Evolutionary conservation across 1,139 yeast genomes (phyloP), one percentile per base, ranked within the genome.

Genomic region (Blastobotrys capitulatus): DNA sequence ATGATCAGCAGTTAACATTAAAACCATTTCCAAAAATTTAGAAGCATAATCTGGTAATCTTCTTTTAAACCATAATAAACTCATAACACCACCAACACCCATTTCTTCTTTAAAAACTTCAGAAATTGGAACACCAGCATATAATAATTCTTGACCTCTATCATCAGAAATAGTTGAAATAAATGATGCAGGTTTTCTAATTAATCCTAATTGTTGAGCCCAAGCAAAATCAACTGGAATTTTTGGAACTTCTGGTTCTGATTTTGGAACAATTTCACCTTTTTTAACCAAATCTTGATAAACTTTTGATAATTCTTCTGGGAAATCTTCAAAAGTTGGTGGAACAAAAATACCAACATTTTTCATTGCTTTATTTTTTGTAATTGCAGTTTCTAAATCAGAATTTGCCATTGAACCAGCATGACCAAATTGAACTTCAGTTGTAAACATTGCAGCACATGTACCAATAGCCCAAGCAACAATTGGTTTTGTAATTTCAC

Each of bases 401-500:
- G 74, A 69, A 70, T 72, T 72, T 56, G 76, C 76, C 68, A 72
- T 68, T 39, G 76, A 68, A 42, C 76, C 76, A 41, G 76, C 76
- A 60, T 72, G 76, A 43, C 76, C 76, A 52, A 72, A 72, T 63
- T 72, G 76, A 39, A 72, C 77, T 60, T 72, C 76, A 40, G 77
- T 73, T 63, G 69, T 73, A 66, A 72, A 70, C 77, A 72, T 72
- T 53, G 73, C 66, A 35, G 76, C 76, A 53, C 75, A 71, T 43
- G 76, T 72, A 52, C 76, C 76, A 54, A 72, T 72, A 48, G 76
- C 75, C 76, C 76, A 72, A 36, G 76, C 76, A 25, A 72, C 76
- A 53, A 72, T 71, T 35, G 76, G 76, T 65, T 72, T 72, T 50
- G 66, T 73, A 63, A 72, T 69, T 50, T 57, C 55, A 49, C 76